Percentiles rank a stretch among this genome's conserved stretches.
Conservation (phyloP, 2,329 filamentous ascomycete species). For the Fusarium metavorans region DNA sequence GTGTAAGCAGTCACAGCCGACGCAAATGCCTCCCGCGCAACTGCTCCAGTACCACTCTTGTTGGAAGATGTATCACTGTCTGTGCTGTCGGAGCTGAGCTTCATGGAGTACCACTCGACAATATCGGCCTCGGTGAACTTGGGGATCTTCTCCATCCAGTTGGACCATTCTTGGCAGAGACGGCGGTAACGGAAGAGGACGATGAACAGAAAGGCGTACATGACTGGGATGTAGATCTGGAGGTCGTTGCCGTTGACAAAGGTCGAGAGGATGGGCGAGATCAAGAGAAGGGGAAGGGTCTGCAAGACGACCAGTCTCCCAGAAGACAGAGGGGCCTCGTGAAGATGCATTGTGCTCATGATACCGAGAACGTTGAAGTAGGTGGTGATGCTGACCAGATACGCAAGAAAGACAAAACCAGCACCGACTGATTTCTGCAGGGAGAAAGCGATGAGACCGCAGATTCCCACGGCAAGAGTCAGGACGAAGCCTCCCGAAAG, state of each 20-base stretch:
- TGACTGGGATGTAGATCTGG: conserved; percentile 28
- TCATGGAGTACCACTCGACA: conserved; percentile 24
- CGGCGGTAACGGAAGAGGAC: conserved; percentile 21
- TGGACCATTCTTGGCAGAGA: conserved; percentile 29
- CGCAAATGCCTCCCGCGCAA: conserved; percentile 15
- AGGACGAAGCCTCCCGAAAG: conserved; percentile 31
- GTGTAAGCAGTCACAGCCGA: conserved; percentile 10
- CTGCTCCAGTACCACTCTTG: background rate
- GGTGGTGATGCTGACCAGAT: conserved; percentile 27
- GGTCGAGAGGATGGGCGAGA: conserved; percentile 27
- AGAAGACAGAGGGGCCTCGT: conserved; percentile 21
- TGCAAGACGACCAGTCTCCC: conserved; percentile 24
- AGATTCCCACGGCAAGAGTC: conserved; percentile 7
- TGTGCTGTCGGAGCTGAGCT: background rate
- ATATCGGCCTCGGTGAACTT: conserved; percentile 26
- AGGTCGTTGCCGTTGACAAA: conserved; percentile 34
- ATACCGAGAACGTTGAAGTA: conserved; percentile 35
- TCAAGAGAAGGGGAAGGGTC: conserved; percentile 23
- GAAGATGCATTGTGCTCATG: conserved; percentile 35
- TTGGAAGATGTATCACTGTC: background rate
- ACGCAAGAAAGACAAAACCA: conserved; percentile 31
- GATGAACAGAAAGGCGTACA: conserved; percentile 25
- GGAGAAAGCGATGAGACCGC: conserved; percentile 27
- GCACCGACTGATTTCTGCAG: conserved; percentile 15
- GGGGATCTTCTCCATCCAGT: conserved; percentile 34